Base-by-base conservation (phyloP, 352 stramenopile genomes). In the Globisporangium paroecandrum region DNA sequence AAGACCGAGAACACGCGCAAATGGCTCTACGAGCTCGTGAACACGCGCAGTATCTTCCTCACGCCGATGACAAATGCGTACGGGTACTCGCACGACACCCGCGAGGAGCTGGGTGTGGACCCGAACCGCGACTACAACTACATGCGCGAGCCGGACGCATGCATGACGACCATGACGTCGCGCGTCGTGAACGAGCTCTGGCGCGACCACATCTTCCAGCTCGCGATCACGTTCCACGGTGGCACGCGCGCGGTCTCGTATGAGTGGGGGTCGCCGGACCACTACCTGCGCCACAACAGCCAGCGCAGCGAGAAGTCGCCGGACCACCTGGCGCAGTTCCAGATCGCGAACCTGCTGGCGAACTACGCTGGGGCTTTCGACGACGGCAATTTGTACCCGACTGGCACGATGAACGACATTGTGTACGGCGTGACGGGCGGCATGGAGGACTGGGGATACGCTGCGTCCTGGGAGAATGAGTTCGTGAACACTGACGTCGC, bases 61-160 rank as follows among this genome's bases (percentile, higher is more conserved):
- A 92, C 91, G 64, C 96, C 96, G 34, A 98, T 95, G 72, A 97
- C 96, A 24, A 99, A 99, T 68, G 90, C 95, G 10, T 86, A 97
- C 55, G 97, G 97, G 20, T 98, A 99, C 77, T 81, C 80, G 20
- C 78, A 88, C 41, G 78, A 97, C 69, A 60, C 69, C 53, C 84
- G 96, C 34, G 78, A 86, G 36, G 97, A 99, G 76, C 70, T 86
- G 6, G 55, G 59, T 0, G 75, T 99, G 25, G 98, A 99, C 77
- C 97, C 98, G 29, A 99, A 99, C 76, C 89, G 97, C 38, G 98
- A 99, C 75, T 99, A 99, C 82, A 97, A 98, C 60, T 99, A 98
- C 75, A 95, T 98, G 85, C 82, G 92, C 25, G 65, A 72, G 6
- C 77, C 73, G 1, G 51, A 70, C 3, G 71, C 93, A 3, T 99